phyloP scores from a whole-genome alignment of 176 grass and related monocot species.

The Aegilops sharonensis region DNA sequence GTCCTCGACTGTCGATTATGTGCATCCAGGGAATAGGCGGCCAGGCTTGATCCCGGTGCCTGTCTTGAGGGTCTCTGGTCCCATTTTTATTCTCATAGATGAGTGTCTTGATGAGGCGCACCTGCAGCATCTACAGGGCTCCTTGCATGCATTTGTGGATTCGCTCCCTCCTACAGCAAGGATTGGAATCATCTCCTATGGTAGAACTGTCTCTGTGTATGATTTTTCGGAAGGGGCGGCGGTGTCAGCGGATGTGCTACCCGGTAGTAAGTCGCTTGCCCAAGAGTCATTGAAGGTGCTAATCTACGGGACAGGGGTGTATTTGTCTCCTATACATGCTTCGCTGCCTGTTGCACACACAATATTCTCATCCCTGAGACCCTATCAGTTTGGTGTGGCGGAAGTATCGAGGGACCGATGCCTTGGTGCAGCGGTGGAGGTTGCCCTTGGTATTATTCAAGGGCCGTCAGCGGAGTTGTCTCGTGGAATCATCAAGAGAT shows the following conservation, averaged over 20 bases:
- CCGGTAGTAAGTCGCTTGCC: slow-evolving; percentile 80
- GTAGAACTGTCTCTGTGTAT: slow-evolving; percentile 86
- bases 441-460: slow-evolving; percentile 81
- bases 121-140: slow-evolving; percentile 94
- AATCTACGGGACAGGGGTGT: slow-evolving; percentile 85
- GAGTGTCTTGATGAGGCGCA: slow-evolving; percentile 88
- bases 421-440: slow-evolving; percentile 84
- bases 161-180: slow-evolving; percentile 67
- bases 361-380: slow-evolving; percentile 89
- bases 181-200: slow-evolving; percentile 90
- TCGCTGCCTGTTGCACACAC: slow-evolving; percentile 83
- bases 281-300: slow-evolving; percentile 76
- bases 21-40: slow-evolving; percentile 65
- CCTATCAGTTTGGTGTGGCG: slow-evolving; percentile 70
- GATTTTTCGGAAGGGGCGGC: slow-evolving; percentile 90
- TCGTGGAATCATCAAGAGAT: slow-evolving; percentile 89
- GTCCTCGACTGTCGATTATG: slow-evolving; percentile 71
- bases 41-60: slow-evolving; percentile 69
- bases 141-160: slow-evolving; percentile 95
- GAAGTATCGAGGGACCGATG: slow-evolving; percentile 89
- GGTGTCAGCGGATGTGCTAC: slow-evolving; percentile 75
- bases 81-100: slow-evolving; percentile 92
- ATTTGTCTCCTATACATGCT: slow-evolving; percentile 87
- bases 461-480: slow-evolving; percentile 82
- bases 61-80: slow-evolving; percentile 64